phyloP scores from a whole-genome alignment of 345 rosid species.

The Sonneratia alba region DNA sequence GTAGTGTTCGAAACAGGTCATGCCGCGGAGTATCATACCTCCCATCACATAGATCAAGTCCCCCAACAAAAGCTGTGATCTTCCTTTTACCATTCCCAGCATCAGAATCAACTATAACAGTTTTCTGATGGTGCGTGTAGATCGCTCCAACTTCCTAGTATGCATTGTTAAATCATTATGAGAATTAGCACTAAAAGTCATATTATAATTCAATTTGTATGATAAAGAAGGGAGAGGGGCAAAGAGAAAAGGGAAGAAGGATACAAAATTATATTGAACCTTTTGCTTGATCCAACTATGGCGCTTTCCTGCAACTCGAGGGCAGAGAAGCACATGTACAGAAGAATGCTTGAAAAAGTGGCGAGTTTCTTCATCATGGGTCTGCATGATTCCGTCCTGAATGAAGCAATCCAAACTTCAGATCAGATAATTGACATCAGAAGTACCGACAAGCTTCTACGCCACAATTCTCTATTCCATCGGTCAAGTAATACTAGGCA shows the following conservation, averaged over 20 bases:
- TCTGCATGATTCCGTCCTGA: constrained; percentile 90
- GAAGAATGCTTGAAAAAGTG: constrained; percentile 88
- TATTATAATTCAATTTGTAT: background rate
- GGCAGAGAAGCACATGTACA: constrained; percentile 86
- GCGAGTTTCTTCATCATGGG: constrained; percentile 99
- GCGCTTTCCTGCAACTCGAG: constrained; percentile 82
- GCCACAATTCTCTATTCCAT: background rate
- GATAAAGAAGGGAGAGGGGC: background rate
- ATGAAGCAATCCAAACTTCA: constrained; percentile 11
- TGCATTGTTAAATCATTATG: background rate
- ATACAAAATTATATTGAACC: constrained; percentile 21
- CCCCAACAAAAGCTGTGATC: constrained; percentile 88
- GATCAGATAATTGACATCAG: background rate
- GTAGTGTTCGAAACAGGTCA: constrained; percentile 57
- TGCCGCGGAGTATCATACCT: constrained; percentile 87
- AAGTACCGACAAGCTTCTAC: background rate
- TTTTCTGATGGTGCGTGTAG: constrained; percentile 96
- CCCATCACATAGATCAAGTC: constrained; percentile 94
- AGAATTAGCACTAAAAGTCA: background rate
- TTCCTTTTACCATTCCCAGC: constrained; percentile 66
- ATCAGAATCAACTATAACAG: constrained; percentile 85
- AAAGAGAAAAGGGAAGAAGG: background rate
- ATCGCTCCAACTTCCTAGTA: constrained; percentile 84
- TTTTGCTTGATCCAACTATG: constrained; percentile 89
- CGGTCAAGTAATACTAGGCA: background rate